A percentile compares a stretch with the other conserved stretches of the same genome.
Evolutionary conservation across 495 filamentous ascomycete genomes (phyloP).

Genomic region (Lichenothelia convexa): DNA sequence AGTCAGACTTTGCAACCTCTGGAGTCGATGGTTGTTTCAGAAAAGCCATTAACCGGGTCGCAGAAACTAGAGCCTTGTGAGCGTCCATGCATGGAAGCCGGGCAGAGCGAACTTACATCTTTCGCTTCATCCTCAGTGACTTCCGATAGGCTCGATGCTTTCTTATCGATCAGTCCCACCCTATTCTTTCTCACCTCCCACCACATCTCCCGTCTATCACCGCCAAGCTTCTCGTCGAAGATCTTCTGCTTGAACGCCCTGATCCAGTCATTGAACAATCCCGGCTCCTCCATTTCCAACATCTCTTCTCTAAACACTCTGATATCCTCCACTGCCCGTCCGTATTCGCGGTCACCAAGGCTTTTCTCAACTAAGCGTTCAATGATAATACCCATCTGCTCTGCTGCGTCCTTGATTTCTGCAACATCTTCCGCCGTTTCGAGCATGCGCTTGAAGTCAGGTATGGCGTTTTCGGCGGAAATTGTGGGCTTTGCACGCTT

Average conservation of each 20-base stretch:
- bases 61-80: too few species aligned
- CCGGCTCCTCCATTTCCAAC: slow-evolving; percentile 55
- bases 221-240: slow-evolving; percentile 52
- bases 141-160: slow-evolving; percentile 37
- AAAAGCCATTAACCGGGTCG: too few species aligned
- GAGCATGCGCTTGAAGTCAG: slow-evolving; percentile 77
- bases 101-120: slow-evolving; percentile 17
- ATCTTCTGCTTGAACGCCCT: slow-evolving; percentile 52
- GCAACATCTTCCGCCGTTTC: slow-evolving; percentile 39
- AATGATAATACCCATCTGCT: slow-evolving; percentile 58
- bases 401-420: slow-evolving; percentile 45
- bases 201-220: slow-evolving; percentile 73
- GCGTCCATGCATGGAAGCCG: too few species aligned
- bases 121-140: slow-evolving; percentile 52
- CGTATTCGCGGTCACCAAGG: slow-evolving; percentile 58
- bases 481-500: slow-evolving; percentile 45
- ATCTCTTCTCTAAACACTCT: slow-evolving; percentile 63
- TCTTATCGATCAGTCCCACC: slow-evolving; percentile 56
- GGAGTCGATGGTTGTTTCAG: too few species aligned
- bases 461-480: slow-evolving; percentile 62
- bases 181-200: slow-evolving; percentile 44
- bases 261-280: slow-evolving; percentile 59
- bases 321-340: slow-evolving; percentile 55
- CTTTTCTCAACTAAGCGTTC: slow-evolving; percentile 49
- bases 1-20: too few species aligned